A percentile compares a stretch with the other conserved stretches of the same genome.
phyloP scores from a whole-genome alignment of 108 stramenopile genomes.

The Bacterosira constricta region DNA sequence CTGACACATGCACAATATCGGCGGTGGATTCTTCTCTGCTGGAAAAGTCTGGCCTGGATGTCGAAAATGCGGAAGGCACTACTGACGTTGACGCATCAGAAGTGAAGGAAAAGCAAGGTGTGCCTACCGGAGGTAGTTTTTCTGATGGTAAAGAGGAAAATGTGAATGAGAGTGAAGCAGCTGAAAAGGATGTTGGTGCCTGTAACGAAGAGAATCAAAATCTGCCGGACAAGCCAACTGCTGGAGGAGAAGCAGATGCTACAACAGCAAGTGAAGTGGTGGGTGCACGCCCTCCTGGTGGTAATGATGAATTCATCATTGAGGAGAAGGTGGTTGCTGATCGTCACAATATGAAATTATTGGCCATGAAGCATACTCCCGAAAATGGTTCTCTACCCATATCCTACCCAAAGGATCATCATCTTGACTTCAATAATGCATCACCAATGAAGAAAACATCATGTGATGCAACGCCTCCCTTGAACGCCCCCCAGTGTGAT shows the following conservation, averaged over 20 bases:
- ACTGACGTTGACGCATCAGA: neutral
- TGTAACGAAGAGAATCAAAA: too few relatives aligned
- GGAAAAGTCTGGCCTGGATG: neutral
- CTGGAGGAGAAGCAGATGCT: neutral
- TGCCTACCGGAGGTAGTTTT: too few relatives aligned
- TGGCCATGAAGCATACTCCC: slow-evolving; percentile 34
- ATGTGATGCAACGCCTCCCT: neutral
- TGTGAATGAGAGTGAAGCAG: too few relatives aligned
- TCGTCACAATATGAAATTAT: neutral
- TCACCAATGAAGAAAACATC: neutral
- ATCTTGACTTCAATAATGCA: neutral
- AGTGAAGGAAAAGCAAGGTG: neutral
- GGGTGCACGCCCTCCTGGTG: neutral
- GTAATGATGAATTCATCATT: neutral
- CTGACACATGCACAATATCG: neutral
- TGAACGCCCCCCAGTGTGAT: neutral
- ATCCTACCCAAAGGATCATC: slow-evolving; percentile 39
- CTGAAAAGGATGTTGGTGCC: too few relatives aligned
- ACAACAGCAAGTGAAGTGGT: too few relatives aligned
- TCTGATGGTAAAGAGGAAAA: too few relatives aligned
- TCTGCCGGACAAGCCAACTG: too few relatives aligned
- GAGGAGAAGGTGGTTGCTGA: neutral
- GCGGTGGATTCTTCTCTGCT: neutral
- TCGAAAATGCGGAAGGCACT: neutral
- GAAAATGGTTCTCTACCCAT: slow-evolving; percentile 21